phyloP scores from a whole-genome alignment of 768 basidiomycete genomes.

The Phanerodontia chrysosporium region DNA sequence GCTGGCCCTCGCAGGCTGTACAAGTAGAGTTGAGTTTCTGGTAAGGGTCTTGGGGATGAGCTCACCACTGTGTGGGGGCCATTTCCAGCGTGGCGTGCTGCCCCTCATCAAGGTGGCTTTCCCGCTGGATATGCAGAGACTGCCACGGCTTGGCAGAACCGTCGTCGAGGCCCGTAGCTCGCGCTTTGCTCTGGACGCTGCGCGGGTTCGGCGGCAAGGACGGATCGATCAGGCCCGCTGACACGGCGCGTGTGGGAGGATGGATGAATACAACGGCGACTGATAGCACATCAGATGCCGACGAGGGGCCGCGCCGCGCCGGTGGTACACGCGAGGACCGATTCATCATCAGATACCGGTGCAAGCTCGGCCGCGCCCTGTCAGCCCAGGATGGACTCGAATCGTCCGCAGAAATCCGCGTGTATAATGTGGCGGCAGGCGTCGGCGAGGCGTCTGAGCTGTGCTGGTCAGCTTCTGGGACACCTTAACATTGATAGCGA shows the following conservation, averaged over 20 bases:
- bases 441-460: background rate
- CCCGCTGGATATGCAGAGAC: no score
- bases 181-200: no score
- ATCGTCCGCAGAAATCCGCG: background rate
- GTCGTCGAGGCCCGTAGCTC: background rate
- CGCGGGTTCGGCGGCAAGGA: background rate
- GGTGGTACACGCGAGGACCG: background rate
- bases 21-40: background rate
- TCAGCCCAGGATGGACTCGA: background rate
- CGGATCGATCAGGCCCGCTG: background rate
- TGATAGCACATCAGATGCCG: conserved; percentile 10
- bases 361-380: background rate
- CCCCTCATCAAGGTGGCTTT: no score
- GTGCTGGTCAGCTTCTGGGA: background rate
- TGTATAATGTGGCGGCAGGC: no score
- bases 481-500: background rate
- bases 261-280: background rate
- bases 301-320: background rate
- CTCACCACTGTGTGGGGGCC: background rate
- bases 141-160: no score
- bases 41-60: no score
- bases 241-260: background rate
- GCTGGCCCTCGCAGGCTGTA: background rate
- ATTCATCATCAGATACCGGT: background rate
- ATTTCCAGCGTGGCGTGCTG: background rate